phyloP scores from a whole-genome alignment of 2,329 filamentous ascomycete species.

The Neonectria hederae region DNA sequence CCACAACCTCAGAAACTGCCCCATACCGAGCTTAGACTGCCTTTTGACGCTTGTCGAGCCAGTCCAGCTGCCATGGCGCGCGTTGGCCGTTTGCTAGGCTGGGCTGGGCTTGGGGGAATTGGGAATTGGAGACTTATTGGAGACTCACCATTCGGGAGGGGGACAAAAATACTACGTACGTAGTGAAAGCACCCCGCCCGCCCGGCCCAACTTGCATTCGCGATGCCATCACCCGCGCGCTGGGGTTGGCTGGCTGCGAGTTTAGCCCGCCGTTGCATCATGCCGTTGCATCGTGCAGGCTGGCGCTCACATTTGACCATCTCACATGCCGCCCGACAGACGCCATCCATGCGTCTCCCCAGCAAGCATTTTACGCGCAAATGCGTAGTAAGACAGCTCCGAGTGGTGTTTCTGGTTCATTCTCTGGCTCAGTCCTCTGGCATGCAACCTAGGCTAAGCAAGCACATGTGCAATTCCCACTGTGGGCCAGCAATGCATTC shows the following conservation, averaged over 20 bases:
- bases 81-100: not conserved
- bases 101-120: not conserved
- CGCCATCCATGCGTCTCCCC: conserved; percentile 10
- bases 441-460: not conserved
- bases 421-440: not conserved
- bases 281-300: conserved; percentile 16
- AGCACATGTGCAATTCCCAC: not conserved
- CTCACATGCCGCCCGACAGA: conserved; percentile 18
- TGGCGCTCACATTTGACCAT: conserved; percentile 12
- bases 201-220: not conserved
- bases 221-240: conserved; percentile 7
- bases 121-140: not conserved
- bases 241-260: not conserved
- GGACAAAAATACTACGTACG: too few relatives aligned
- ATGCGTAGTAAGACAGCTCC: not conserved
- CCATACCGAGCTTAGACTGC: not conserved
- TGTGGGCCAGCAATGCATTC: not conserved
- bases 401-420: too few relatives aligned
- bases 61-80: not conserved
- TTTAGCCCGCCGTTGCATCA: not conserved
- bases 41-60: not conserved
- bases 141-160: too few relatives aligned
- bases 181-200: not conserved
- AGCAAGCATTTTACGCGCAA: not conserved
- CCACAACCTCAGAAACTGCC: not conserved